phyloP scores from a whole-genome alignment of 805 yeast species.

The Wickerhamiella azyma region DNA sequence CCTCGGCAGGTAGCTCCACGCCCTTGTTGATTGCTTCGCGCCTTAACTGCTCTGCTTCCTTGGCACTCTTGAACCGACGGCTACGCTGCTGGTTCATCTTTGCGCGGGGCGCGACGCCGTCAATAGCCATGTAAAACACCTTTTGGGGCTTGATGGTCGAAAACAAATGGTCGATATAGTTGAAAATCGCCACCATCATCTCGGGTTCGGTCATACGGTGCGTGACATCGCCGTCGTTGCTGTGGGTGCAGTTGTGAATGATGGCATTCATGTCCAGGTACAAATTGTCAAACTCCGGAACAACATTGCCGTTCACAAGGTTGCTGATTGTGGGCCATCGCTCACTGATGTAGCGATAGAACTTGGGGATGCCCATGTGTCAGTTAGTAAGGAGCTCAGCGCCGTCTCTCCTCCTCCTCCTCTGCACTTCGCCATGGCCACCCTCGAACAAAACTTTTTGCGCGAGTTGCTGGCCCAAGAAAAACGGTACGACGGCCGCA shows the following conservation, averaged over 20 bases:
- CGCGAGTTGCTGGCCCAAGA: conserved; percentile 45
- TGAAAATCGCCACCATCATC: conserved; percentile 83
- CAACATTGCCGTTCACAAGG: conserved; percentile 61
- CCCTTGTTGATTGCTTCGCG: conserved; percentile 64
- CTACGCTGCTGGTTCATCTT: conserved; percentile 97
- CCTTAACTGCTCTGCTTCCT: conserved; percentile 74
- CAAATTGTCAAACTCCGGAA: conserved; percentile 89
- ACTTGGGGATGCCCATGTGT: conserved; percentile 82
- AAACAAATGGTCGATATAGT: conserved; percentile 87
- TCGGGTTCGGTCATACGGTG: conserved; percentile 71
- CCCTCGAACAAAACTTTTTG: conserved; percentile 49
- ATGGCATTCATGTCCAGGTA: conserved; percentile 97
- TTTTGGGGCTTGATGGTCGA: conserved; percentile 75
- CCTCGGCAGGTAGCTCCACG: conserved; percentile 61
- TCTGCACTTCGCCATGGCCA: conserved; percentile 8
- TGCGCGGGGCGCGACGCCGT: conserved; percentile 98
- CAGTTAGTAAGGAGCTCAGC: not conserved
- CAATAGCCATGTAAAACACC: conserved; percentile 90
- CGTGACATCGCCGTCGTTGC: conserved; percentile 54
- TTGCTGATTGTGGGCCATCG: conserved; percentile 97
- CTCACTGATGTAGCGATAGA: conserved; percentile 91
- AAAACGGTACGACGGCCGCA: conserved; percentile 56
- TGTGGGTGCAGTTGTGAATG: conserved; percentile 81
- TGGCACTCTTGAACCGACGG: conserved; percentile 86
- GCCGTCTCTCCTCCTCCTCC: not conserved